A percentile compares a stretch with the other conserved stretches of the same genome.
phyloP scores from a whole-genome alignment of 2,329 filamentous ascomycete genomes.

The Fusarium oxysporum region DNA sequence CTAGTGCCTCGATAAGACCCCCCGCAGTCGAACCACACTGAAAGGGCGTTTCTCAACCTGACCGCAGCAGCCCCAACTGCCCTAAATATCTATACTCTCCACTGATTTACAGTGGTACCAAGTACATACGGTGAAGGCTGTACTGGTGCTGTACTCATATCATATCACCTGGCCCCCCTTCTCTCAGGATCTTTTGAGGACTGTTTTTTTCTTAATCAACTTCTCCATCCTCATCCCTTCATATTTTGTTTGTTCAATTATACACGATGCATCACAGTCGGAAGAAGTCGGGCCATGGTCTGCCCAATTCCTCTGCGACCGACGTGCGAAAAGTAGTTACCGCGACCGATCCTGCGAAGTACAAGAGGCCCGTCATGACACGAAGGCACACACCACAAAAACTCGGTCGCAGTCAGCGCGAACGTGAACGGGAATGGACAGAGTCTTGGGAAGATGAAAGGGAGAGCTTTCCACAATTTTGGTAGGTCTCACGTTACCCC shows the following conservation, averaged over 20 bases:
- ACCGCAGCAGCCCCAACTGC: constrained; percentile 31
- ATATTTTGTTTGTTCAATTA: constrained; percentile 10
- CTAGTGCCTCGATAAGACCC: constrained; percentile 38
- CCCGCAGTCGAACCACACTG: constrained; percentile 46
- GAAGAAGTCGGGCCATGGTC: constrained; percentile 66
- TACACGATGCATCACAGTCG: constrained; percentile 66
- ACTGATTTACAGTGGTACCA: constrained; percentile 39
- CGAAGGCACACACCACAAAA: constrained; percentile 62
- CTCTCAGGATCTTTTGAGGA: constrained; percentile 28
- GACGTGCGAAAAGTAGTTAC: constrained; percentile 65
- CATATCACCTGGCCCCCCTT: constrained; percentile 37
- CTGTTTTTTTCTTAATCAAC: constrained; percentile 20
- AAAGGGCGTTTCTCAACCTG: constrained; percentile 33
- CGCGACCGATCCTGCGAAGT: constrained; percentile 59
- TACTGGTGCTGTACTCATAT: constrained; percentile 38
- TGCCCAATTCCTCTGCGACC: constrained; percentile 64
- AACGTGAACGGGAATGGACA: constrained; percentile 63
- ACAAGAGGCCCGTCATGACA: constrained; percentile 60
- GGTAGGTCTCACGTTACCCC: constrained; percentile 60
- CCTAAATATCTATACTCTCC: constrained; percentile 35
- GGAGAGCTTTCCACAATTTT: constrained; percentile 74
- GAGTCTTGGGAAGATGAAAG: constrained; percentile 68
- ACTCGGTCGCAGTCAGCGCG: constrained; percentile 62
- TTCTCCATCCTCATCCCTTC: constrained; percentile 13
- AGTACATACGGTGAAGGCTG: constrained; percentile 28